Evolutionary conservation across 2,329 filamentous ascomycete genomes (phyloP), one percentile per base, ranked within the genome.

Genomic region (Aureobasidium sp.): DNA sequence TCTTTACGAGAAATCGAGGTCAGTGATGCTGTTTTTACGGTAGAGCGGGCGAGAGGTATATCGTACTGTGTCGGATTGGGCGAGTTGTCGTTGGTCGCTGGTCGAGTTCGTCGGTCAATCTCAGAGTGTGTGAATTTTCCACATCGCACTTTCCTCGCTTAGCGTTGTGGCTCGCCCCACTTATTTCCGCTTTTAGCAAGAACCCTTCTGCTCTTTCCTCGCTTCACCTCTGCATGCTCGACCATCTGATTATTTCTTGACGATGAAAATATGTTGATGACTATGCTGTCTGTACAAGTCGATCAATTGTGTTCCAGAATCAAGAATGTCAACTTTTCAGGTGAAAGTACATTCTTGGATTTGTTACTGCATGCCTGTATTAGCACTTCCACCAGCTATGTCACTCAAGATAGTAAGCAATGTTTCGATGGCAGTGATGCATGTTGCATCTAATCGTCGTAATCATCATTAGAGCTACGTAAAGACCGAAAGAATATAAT

Each of bases 1-100:
- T 97, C 92, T 93, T 70, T 64, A 63, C 44, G 39, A 55, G n/a
- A 49, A 64, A 44, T 52, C 22, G 44, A 56, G 17, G 37, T 57
- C 22, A 55, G 47, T 25, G 31, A 55, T 55, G 60, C 34, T 44
- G 27, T 47, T 5, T 41, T 4, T 5, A 25, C 22, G 37, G 34
- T 39, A 25, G 39, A 41, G 57, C 56, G 44, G 29, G 61, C 34
- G 44, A 22, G 39, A 20, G 55, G 20, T 42, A 45, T 39, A 42
- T 34, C 62, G 62, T 63, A 63, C 62, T 63, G 62, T 63, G 55
- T 63, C 62, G 62, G 51, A n/a, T 53, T 60, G 53, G 62, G 62
- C 62, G 53, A 63, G 47, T 63, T 58, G 56, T 63, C 62, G 62
- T 52, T 60, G 47, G 39, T 63, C 62, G 62, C 41, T 61, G 51